phyloP scores from a whole-genome alignment of 139 green algal species.

The Volvox reticuliferus region DNA sequence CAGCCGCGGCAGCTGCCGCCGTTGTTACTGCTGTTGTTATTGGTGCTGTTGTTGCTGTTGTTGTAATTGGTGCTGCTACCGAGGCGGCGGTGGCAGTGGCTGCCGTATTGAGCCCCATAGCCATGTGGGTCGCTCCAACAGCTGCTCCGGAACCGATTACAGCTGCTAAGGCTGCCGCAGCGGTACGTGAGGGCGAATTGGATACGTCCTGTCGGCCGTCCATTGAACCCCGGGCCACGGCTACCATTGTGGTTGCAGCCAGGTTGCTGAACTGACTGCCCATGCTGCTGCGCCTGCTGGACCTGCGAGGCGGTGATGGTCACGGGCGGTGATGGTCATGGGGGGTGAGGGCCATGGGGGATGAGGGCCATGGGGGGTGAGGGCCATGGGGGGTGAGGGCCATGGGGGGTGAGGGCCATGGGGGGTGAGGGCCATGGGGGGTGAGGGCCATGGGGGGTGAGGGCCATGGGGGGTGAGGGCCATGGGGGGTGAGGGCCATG shows the following conservation, averaged over 20 bases:
- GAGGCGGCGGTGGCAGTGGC: background rate
- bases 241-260: conserved; percentile 28
- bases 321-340: too few species aligned
- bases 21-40: background rate
- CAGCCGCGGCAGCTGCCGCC: background rate
- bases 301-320: background rate
- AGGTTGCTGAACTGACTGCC: conserved; percentile 31
- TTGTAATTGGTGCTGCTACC: background rate
- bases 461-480: too few species aligned
- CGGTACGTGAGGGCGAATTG: background rate
- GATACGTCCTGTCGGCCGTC: background rate
- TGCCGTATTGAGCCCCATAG: too few species aligned
- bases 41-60: background rate
- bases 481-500: too few species aligned
- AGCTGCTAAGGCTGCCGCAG: background rate
- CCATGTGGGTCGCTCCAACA: too few species aligned
- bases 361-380: background rate
- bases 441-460: background rate
- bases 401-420: too few species aligned
- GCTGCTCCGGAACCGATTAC: too few species aligned
- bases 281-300: conserved; percentile 17
- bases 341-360: background rate
- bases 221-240: background rate
- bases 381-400: background rate
- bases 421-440: background rate